Evolutionary conservation across 1,139 yeast species (phyloP).

Genomic region (Wickerhamomyces sp.): DNA sequence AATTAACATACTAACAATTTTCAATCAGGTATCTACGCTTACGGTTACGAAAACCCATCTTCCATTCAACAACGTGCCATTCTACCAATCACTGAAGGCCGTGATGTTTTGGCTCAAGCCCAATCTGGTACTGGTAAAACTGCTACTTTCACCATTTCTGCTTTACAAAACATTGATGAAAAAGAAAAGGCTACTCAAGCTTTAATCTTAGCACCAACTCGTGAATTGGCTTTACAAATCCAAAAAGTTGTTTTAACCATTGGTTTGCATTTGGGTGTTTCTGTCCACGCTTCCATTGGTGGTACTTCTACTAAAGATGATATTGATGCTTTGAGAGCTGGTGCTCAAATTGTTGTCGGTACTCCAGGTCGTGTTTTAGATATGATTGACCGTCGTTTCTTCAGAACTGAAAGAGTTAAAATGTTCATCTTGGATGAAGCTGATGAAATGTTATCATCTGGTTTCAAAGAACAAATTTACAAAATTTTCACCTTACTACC

Average conservation of each 20-base stretch:
- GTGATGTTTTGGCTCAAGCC: constrained; percentile 98
- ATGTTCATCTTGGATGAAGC: constrained; percentile 99
- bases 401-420: constrained; percentile 85
- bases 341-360: constrained; percentile 97
- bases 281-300: constrained; percentile 98
- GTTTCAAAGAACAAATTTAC: constrained; percentile 97
- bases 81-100: constrained; percentile 91
- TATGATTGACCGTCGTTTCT: constrained; percentile 92
- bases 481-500: constrained; percentile 94
- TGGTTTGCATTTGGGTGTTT: constrained; percentile 89
- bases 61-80: constrained; percentile 99
- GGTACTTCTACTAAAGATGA: constrained; percentile 93
- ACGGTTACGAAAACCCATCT: constrained; percentile 97
- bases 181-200: constrained; percentile 75
- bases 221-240: constrained; percentile 97
- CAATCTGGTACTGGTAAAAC: constrained; percentile 99
- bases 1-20: constrained; percentile 15
- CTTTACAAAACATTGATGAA: constrained; percentile 88
- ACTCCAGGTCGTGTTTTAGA: constrained; percentile 99
- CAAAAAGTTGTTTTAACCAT: constrained; percentile 93
- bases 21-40: constrained; percentile 69
- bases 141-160: constrained; percentile 96
- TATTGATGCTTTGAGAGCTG: constrained; percentile 85
- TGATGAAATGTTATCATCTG: constrained; percentile 96
- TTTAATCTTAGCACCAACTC: constrained; percentile 94